Evolutionary conservation across 352 stramenopile species (phyloP).

Genomic region (Aphanomyces euteiches): DNA sequence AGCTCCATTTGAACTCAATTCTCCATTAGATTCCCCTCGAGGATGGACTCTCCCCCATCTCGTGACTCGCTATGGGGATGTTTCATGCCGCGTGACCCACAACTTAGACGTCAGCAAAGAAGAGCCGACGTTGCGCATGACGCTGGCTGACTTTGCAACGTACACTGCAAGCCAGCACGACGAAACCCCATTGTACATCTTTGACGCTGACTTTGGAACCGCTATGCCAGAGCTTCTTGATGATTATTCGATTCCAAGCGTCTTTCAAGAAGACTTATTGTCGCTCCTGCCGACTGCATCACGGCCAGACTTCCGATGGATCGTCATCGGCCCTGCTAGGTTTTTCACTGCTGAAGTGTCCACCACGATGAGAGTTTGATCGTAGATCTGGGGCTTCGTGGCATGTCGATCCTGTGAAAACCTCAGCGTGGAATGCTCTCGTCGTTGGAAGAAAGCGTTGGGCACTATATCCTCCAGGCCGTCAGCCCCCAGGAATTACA

Average conservation of each 20-base stretch:
- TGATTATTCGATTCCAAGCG: conserved; percentile 63
- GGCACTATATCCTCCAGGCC: conserved; percentile 92
- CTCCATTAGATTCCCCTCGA: conserved; percentile 15
- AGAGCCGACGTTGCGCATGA: conserved; percentile 56
- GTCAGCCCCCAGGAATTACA: conserved; percentile 59
- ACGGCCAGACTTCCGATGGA: conserved; percentile 72
- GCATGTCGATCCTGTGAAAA: conserved; percentile 94
- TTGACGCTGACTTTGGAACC: conserved; percentile 76
- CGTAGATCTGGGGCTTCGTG: conserved; percentile 84
- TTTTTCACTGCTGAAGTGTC: neutral
- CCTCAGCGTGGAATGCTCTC: conserved; percentile 95
- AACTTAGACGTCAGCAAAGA: conserved; percentile 60
- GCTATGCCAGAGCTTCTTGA: conserved; percentile 67
- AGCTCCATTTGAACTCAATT: neutral
- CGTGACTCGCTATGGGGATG: conserved; percentile 41
- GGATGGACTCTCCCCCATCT: conserved; percentile 76
- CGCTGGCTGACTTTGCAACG: conserved; percentile 62
- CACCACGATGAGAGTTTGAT: neutral
- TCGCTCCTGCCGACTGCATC: conserved; percentile 38
- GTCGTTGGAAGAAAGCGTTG: conserved; percentile 93
- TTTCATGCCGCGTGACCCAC: conserved; percentile 53
- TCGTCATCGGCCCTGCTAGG: conserved; percentile 76
- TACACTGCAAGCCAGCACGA: conserved; percentile 68
- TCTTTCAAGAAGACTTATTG: conserved; percentile 79
- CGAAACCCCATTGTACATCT: conserved; percentile 86